A percentile compares a stretch with the other conserved stretches of the same genome.
phyloP scores from a whole-genome alignment of 306 rosid species.

The Rosa rugosa region DNA sequence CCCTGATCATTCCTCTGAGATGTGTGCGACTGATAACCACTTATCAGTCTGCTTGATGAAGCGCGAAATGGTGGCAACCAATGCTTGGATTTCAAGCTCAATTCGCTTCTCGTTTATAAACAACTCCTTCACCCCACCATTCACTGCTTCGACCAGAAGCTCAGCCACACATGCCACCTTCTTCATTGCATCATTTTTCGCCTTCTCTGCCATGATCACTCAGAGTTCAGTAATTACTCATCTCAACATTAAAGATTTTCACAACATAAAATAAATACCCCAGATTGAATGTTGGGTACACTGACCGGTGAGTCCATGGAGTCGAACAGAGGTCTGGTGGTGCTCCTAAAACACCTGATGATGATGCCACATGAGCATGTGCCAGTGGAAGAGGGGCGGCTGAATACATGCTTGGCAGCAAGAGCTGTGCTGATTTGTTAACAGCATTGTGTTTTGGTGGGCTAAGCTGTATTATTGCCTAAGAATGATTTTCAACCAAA shows the following conservation, averaged over 20 bases:
- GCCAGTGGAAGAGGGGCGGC: constrained; percentile 20
- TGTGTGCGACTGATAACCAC: constrained; percentile 65
- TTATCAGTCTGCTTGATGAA: constrained; percentile 78
- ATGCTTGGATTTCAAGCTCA: constrained; percentile 63
- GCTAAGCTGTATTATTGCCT: not conserved
- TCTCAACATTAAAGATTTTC: not conserved
- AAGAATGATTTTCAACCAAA: not conserved
- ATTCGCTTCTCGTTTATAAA: constrained; percentile 63
- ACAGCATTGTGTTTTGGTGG: not conserved
- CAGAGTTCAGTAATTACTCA: not conserved
- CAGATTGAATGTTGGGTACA: not conserved
- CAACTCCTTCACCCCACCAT: constrained; percentile 59
- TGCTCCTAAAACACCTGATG: constrained; percentile 47
- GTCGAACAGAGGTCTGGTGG: constrained; percentile 44
- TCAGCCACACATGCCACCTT: constrained; percentile 53
- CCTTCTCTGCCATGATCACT: constrained; percentile 46
- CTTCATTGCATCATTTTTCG: constrained; percentile 58
- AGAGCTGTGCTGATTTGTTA: not conserved
- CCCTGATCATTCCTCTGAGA: constrained; percentile 93
- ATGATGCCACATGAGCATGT: constrained; percentile 24
- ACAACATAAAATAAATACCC: not conserved
- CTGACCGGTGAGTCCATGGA: constrained; percentile 52
- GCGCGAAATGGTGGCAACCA: constrained; percentile 43
- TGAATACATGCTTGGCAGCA: constrained; percentile 25
- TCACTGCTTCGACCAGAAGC: constrained; percentile 72